These are phyloP conservation scores for Williopsis jadinii DNA, from an alignment of 1,139 yeast genomes.

Conservation along the genomic window DNA sequence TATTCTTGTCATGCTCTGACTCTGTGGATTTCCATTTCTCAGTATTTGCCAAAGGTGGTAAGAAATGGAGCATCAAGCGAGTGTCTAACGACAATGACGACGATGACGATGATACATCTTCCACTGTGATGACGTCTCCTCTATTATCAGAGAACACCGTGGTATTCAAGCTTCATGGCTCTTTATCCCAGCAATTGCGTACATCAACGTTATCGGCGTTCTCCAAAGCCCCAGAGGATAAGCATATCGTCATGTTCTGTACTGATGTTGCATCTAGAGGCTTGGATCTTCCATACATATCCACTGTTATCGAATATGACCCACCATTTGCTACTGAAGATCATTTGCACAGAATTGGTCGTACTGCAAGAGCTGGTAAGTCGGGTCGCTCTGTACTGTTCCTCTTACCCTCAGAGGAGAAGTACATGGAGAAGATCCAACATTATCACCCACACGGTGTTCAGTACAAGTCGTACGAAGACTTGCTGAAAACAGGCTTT, in stretches of 20 bases:
- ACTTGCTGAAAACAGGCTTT: conserved; percentile 44
- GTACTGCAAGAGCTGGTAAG: conserved; percentile 70
- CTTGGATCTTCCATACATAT: conserved; percentile 58
- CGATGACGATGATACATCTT: conserved; percentile 22
- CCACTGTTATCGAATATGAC: conserved; percentile 60
- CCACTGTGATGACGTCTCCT: conserved; percentile 49
- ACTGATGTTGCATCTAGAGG: conserved; percentile 79
- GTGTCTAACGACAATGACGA: conserved; percentile 12
- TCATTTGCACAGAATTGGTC: conserved; percentile 66
- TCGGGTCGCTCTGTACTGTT: conserved; percentile 64
- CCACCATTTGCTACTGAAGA: conserved; percentile 68
- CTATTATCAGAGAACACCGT: conserved; percentile 40
- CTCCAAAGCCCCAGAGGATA: conserved; percentile 27
- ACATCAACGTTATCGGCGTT: conserved; percentile 57
- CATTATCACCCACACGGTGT: conserved; percentile 62
- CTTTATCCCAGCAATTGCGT: conserved; percentile 76
- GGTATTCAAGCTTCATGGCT: conserved; percentile 84
- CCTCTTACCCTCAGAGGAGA: conserved; percentile 87
- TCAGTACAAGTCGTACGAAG: conserved; percentile 43
- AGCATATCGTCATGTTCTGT: conserved; percentile 67
- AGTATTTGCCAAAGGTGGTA: conserved; percentile 46
- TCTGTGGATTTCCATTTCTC: conserved; percentile 89
- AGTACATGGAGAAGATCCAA: conserved; percentile 55
- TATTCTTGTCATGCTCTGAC: conserved; percentile 89
- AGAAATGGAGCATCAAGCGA: conserved; percentile 15